phyloP scores from a whole-genome alignment of 164 flowering plant genomes.

The Stephania cephalantha region DNA sequence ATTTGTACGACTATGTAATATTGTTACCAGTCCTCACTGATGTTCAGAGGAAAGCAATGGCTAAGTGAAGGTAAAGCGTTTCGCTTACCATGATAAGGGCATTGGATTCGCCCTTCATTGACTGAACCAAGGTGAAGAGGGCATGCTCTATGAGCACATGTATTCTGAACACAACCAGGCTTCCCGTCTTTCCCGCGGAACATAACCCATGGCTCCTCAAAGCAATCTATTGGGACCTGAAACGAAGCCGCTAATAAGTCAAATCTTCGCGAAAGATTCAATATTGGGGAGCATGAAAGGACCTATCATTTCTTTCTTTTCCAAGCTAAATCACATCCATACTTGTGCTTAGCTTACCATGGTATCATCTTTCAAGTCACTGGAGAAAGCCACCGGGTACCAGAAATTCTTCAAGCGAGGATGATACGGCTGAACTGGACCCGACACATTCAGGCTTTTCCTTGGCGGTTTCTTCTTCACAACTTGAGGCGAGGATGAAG shows the following conservation, averaged over 20 bases:
- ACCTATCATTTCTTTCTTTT: not conserved
- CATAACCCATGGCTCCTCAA: conserved; percentile 91
- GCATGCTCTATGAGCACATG: conserved; percentile 98
- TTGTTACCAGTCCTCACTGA: not conserved
- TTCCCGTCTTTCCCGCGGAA: conserved; percentile 94
- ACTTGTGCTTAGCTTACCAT: conserved; percentile 45
- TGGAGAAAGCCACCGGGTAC: conserved; percentile 91
- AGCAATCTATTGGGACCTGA: conserved; percentile 93
- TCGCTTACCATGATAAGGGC: conserved; percentile 93
- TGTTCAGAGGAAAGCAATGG: not conserved
- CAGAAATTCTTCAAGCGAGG: conserved; percentile 82
- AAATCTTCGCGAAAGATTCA: not conserved
- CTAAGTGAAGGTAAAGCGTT: too few relatives aligned
- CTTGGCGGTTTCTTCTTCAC: conserved; percentile 31
- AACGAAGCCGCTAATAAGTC: conserved; percentile 10
- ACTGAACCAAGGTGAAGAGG: conserved; percentile 96
- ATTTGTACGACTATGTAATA: not conserved
- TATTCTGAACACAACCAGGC: conserved; percentile 92
- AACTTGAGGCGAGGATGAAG: conserved; percentile 32
- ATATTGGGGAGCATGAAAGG: not conserved
- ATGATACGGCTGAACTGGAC: conserved; percentile 79
- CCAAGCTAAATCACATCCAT: not conserved
- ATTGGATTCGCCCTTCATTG: conserved; percentile 86
- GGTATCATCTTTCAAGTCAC: conserved; percentile 80
- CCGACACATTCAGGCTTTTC: conserved; percentile 69